Base-by-base conservation (phyloP, 352 stramenopile species). In the Blastocystis sp. region DNA sequence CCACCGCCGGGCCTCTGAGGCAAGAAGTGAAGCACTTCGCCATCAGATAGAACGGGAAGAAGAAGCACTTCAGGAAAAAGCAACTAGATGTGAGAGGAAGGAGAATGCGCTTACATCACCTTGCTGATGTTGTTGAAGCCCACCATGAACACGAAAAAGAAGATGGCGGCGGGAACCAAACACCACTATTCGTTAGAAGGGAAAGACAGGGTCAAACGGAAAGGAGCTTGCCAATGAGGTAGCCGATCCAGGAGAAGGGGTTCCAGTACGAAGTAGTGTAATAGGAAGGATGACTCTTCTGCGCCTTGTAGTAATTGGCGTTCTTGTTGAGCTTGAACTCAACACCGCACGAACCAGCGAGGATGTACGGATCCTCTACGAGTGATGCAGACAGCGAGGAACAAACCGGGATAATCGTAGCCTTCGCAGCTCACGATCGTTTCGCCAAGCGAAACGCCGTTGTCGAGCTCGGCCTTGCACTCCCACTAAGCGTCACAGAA, bases 311-410 rank as follows among this genome's bases (percentile, higher is more conserved):
- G 61, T 56, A 56, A 56, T 66, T 23, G 4, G 40, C 45, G 48
- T 84, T 67, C 23, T 64, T 62, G 2, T 84, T 41, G 17, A 84
- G 48, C 21, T 69, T 40, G 56, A 70, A 84, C 43, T 64, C 21
- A 0, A 84, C 52, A 19, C 74, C 74, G 48, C 74, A 84, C 9
- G 74, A 84, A 40, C 74, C 74, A 23, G 14, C 74, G 10, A 84
- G 74, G 48, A 84, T 53, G n/a, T 70, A 84, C 21, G 74, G 74
- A 84, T 84, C 74, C 5, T 84, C 74, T 84, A 84, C 0, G 59
- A 21, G 23, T 67, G 11, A 65, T 14, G 4, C 67, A 38, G n/a
- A 38, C n/a, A 23, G 28, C n/a, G 14, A 40, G 9, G 21, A 28
- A 1, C 52, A 9, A 56, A 84, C 74, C 74, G 45, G 74, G 74